Evolutionary conservation across 139 green algal species (phyloP), one percentile per base, ranked within the genome.

Genomic region (Chlorella sp.): DNA sequence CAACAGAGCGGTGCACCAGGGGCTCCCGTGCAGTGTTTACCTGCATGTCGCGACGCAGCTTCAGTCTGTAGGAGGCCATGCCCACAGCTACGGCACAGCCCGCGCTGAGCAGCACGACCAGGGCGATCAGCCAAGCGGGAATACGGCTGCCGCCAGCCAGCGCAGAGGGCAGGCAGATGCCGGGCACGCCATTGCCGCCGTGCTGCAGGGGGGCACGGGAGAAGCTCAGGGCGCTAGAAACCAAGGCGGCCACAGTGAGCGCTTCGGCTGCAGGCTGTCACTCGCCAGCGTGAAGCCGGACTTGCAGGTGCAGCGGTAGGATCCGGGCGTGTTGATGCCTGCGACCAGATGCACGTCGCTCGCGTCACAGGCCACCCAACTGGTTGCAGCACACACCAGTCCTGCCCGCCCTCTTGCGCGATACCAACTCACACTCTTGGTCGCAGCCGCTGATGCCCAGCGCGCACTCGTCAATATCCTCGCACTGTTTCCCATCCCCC

Each of bases 391-490:
- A n/a, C n/a, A n/a, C n/a, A n/a, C n/a, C n/a, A n/a, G n/a, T n/a
- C n/a, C n/a, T n/a, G n/a, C n/a, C n/a, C n/a, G n/a, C n/a, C n/a
- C n/a, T n/a, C n/a, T n/a, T n/a, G n/a, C n/a, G n/a, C n/a, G n/a
- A n/a, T n/a, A n/a, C n/a, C n/a, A n/a, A n/a, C n/a, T n/a, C n/a
- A n/a, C 83, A 87, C 15, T 71, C 50, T 42, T 88, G 83, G 45
- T 88, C 80, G 73, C 80, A 88, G 15, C 66, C 65, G 38, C 58
- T 25, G 1, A 67, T 81, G 21, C 61, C 60, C 50, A 83, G 60
- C 23, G 74, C 79, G 58, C 88, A 93, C 69, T 87, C 83, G 60
- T 90, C 84, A 27, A 90, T 79, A 46, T 90, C 87, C 19, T 77
- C 14, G 41, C 88, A 91, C 9, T 59, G 53, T 29, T 77, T 43